Conservation (phyloP, 2,329 filamentous ascomycete genomes). For the Neospermospora avenae region DNA sequence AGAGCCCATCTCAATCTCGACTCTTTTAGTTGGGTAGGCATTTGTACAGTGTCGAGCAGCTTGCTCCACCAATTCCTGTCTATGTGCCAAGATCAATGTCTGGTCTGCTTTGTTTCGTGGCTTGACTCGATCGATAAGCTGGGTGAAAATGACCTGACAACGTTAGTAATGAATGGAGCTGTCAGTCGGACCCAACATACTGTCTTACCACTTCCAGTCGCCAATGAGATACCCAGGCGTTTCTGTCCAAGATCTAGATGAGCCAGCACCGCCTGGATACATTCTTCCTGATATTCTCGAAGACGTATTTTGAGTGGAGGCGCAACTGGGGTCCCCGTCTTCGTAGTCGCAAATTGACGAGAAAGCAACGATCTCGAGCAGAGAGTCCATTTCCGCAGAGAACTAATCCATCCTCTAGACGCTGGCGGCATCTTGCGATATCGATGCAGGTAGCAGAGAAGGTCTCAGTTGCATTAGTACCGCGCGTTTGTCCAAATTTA, state of each 20-base stretch:
- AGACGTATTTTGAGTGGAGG: slow-evolving; percentile 49
- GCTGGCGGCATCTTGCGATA: slow-evolving; percentile 30
- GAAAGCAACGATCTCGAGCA: slow-evolving; percentile 3
- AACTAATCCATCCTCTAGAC: slow-evolving; percentile 29
- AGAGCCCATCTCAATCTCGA: slow-evolving; percentile 91
- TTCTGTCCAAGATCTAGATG: slow-evolving; percentile 70
- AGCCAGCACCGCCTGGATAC: slow-evolving; percentile 74
- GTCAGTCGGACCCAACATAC: slow-evolving; percentile 42
- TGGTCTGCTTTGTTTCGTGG: slow-evolving; percentile 60
- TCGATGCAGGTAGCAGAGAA: background rate
- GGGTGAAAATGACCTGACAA: slow-evolving; percentile 84
- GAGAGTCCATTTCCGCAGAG: slow-evolving; percentile 18
- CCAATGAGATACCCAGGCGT: slow-evolving; percentile 78
- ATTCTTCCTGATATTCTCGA: slow-evolving; percentile 87
- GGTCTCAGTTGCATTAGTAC: background rate
- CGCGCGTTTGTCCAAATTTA: background rate
- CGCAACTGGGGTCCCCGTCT: background rate
- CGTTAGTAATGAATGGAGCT: slow-evolving; percentile 6
- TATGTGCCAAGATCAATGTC: slow-evolving; percentile 88
- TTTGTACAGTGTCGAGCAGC: slow-evolving; percentile 79
- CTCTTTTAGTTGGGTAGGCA: slow-evolving; percentile 73
- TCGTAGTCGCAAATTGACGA: slow-evolving; percentile 19
- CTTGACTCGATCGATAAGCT: slow-evolving; percentile 77
- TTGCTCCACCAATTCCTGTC: slow-evolving; percentile 91
- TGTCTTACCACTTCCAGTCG: slow-evolving; percentile 87